phyloP scores from a whole-genome alignment of 2,329 filamentous ascomycete genomes.

The Trichoderma sp. region DNA sequence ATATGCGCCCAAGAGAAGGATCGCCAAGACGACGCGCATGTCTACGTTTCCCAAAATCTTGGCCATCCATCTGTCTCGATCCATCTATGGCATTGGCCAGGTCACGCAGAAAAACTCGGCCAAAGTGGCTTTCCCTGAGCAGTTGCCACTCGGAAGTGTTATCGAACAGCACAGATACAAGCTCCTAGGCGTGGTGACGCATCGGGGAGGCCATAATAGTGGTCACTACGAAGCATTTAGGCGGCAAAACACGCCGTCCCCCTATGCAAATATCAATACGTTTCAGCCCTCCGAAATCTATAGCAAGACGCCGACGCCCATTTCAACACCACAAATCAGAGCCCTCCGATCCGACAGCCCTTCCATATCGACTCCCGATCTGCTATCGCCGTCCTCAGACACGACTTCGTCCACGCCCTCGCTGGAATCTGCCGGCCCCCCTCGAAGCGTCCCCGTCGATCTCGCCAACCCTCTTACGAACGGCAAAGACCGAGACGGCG shows the following conservation, averaged over 20 bases:
- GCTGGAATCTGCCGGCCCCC: slow-evolving; percentile 33
- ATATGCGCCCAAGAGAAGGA: slow-evolving; percentile 74
- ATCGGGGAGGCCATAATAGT: slow-evolving; percentile 93
- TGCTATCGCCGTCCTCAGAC: slow-evolving; percentile 39
- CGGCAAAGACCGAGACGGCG: slow-evolving; percentile 44
- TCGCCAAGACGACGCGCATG: slow-evolving; percentile 84
- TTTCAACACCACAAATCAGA: slow-evolving; percentile 46
- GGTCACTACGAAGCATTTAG: slow-evolving; percentile 97
- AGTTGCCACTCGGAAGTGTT: slow-evolving; percentile 76
- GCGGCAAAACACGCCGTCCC: slow-evolving; percentile 73
- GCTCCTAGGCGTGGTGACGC: slow-evolving; percentile 81
- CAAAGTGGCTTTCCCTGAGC: slow-evolving; percentile 88
- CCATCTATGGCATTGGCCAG: slow-evolving; percentile 77
- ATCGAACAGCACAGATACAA: slow-evolving; percentile 77
- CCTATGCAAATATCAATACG: slow-evolving; percentile 77
- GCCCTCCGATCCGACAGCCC: slow-evolving; percentile 42
- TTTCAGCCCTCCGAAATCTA: slow-evolving; percentile 75
- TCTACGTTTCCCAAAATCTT: slow-evolving; percentile 85
- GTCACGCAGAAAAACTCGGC: slow-evolving; percentile 89
- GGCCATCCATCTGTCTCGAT: slow-evolving; percentile 87
- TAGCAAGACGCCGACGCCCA: slow-evolving; percentile 57
- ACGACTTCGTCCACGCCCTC: slow-evolving; percentile 38
- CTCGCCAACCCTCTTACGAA: slow-evolving; percentile 5
- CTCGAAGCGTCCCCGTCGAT: slow-evolving; percentile 34
- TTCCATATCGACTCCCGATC: slow-evolving; percentile 46